These are phyloP conservation scores for Spathaspora sp. DNA, from an alignment of 1,139 yeast species.

Conservation along the genomic window DNA sequence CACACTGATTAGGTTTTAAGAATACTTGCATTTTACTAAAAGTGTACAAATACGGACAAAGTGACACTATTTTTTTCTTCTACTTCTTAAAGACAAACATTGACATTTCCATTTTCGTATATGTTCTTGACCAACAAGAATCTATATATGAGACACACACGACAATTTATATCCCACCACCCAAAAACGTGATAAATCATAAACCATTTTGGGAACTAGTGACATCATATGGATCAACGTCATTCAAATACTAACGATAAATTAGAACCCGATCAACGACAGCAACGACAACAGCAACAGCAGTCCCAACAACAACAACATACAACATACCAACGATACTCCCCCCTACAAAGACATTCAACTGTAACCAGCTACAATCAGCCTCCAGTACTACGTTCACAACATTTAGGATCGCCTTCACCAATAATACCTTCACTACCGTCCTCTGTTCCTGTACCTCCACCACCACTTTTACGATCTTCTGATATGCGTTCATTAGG, in stretches of 20 bases:
- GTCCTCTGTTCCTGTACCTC: conserved; percentile 1
- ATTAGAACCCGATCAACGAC: background rate
- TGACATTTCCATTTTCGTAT: conserved; percentile 1
- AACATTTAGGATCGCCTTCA: background rate
- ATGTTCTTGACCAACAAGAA: conserved; percentile 1
- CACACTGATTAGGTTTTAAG: background rate
- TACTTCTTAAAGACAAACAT: background rate
- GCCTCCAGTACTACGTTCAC: background rate
- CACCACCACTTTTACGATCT: conserved; percentile 1
- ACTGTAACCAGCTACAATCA: background rate
- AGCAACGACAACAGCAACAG: background rate
- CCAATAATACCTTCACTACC: conserved; percentile 3
- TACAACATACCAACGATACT: background rate
- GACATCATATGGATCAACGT: conserved; percentile 2
- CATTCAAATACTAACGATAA: conserved; percentile 2
- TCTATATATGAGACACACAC: background rate
- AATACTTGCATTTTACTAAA: background rate
- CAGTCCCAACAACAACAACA: background rate
- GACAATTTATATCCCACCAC: background rate
- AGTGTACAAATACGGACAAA: background rate
- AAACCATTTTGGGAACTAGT: conserved; percentile 1
- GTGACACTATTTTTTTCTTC: background rate
- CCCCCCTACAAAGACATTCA: conserved; percentile 1
- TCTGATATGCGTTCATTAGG: conserved; percentile 2
- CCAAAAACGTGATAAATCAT: background rate